phyloP scores from a whole-genome alignment of 306 rosid genomes.

The Prunus dulcis region DNA sequence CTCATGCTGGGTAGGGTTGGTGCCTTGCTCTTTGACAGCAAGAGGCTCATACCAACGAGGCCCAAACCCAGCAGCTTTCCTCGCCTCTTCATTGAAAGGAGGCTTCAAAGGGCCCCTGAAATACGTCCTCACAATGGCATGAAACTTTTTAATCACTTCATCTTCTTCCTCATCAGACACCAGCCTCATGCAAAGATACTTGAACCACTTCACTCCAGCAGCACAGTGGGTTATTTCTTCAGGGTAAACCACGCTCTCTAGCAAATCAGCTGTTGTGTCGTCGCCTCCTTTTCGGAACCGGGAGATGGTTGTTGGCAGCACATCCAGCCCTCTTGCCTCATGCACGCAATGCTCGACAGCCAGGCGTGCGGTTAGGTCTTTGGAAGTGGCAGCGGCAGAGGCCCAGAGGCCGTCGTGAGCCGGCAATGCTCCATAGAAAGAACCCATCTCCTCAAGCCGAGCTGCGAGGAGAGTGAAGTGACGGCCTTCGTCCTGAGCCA shows the following conservation, averaged over 20 bases:
- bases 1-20: not conserved
- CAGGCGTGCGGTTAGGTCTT: slow-evolving; percentile 70
- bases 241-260: slow-evolving; percentile 73
- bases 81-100: slow-evolving; percentile 76
- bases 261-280: slow-evolving; percentile 58
- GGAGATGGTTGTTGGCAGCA: slow-evolving; percentile 70
- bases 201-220: slow-evolving; percentile 87
- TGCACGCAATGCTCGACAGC: slow-evolving; percentile 90
- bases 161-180: slow-evolving; percentile 10
- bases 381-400: slow-evolving; percentile 75
- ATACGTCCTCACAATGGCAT: slow-evolving; percentile 55
- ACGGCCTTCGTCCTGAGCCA: slow-evolving; percentile 85
- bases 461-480: slow-evolving; percentile 78
- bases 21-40: slow-evolving; percentile 45
- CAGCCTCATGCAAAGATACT: slow-evolving; percentile 53
- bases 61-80: slow-evolving; percentile 84
- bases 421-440: slow-evolving; percentile 72
- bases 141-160: slow-evolving; percentile 57
- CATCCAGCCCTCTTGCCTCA: slow-evolving; percentile 91
- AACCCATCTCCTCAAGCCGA: slow-evolving; percentile 68
- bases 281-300: slow-evolving; percentile 73
- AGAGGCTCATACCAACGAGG: slow-evolving; percentile 88
- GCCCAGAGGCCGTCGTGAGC: slow-evolving; percentile 92
- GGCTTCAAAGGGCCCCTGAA: slow-evolving; percentile 89
- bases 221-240: slow-evolving; percentile 90